Conservation (phyloP, 2,329 filamentous ascomycete species). For the Pyrenophora graminea region DNA sequence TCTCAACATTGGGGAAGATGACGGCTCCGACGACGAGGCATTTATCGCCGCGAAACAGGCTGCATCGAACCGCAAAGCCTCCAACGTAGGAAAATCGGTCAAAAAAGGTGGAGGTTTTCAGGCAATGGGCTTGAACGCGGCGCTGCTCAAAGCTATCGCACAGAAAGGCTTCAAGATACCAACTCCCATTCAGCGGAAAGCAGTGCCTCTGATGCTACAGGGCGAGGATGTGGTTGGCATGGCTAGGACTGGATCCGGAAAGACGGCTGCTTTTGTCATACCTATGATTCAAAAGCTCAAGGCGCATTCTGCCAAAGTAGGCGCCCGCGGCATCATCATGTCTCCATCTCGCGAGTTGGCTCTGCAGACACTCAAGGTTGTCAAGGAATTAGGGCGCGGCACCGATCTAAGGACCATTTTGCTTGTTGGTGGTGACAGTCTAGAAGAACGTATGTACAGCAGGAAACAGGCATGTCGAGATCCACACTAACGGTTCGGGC, state of each 20-base stretch:
- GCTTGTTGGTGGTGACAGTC: conserved; percentile 89
- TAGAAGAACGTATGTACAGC: conserved; percentile 70
- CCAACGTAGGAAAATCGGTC: conserved; percentile 77
- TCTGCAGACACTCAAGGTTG: conserved; percentile 91
- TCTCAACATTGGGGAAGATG: conserved; percentile 56
- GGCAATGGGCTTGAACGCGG: conserved; percentile 84
- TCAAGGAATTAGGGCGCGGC: conserved; percentile 88
- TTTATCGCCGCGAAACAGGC: conserved; percentile 90
- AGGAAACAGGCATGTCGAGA: background rate
- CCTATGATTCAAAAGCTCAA: conserved; percentile 96
- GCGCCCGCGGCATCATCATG: conserved; percentile 82
- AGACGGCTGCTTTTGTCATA: conserved; percentile 97
- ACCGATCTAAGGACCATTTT: conserved; percentile 91
- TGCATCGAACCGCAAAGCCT: conserved; percentile 81
- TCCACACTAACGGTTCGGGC: conserved; percentile 5
- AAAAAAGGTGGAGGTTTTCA: conserved; percentile 98
- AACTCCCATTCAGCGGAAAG: conserved; percentile 95
- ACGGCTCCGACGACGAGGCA: conserved; percentile 70
- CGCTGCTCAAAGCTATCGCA: conserved; percentile 86
- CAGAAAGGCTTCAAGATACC: conserved; percentile 95
- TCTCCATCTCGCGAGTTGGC: conserved; percentile 94
- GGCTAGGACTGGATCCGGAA: conserved; percentile 97
- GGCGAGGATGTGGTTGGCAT: conserved; percentile 97
- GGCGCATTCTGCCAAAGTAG: conserved; percentile 82
- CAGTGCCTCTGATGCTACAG: conserved; percentile 88